Evolutionary conservation across 768 basidiomycete genomes (phyloP), one percentile per base, ranked within the genome.

Genomic region (Gelatoporia subvermispora): DNA sequence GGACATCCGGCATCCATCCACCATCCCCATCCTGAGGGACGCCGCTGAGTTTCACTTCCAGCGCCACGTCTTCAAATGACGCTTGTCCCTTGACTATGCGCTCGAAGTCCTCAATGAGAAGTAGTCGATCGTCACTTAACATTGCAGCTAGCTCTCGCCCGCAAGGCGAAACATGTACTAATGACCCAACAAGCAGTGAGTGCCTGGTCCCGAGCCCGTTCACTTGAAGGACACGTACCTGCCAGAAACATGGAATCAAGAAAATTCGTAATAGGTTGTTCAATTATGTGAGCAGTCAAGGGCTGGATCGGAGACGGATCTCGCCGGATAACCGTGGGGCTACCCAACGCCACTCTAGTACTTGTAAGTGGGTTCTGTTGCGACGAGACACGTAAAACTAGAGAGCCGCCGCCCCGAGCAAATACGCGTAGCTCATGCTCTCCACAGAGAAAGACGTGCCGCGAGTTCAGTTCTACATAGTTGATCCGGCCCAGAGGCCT

Each of bases 391-490:
- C 75, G 68, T 40, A 81, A 59, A 5, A 79, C 68, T 40, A 71
- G 58, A 3, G 61, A 59, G 16, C 77, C 78, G 1, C 68, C 70
- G 17, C 63, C 60, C 21, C 83, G 72, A 22, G 73, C 72, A 51
- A 81, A 87, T 8, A 84, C 69, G 8, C 81, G 72, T 31, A 89
- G 57, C 8, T 68, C 62, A 17, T 56, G 53, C 1, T 59, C 58
- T 4, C 78, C 77, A 41, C 81, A 85, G 22, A 90, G 62, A 55
- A 89, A 80, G 0, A 79, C 75, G 58, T 84, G 76, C 8, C 66
- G 63, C 38, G 71, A 67, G 46, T 73, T 75, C 47, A 89, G 64
- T 55, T 90, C 88, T 28, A 88, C 84, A 52, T 88, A 88, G 45
- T 69, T 69, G 47, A 85, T 71, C 10, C 64, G 53, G 3, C 71